Conservation (phyloP, 164 flowering plant genomes). For the Sextonia rubra region DNA sequence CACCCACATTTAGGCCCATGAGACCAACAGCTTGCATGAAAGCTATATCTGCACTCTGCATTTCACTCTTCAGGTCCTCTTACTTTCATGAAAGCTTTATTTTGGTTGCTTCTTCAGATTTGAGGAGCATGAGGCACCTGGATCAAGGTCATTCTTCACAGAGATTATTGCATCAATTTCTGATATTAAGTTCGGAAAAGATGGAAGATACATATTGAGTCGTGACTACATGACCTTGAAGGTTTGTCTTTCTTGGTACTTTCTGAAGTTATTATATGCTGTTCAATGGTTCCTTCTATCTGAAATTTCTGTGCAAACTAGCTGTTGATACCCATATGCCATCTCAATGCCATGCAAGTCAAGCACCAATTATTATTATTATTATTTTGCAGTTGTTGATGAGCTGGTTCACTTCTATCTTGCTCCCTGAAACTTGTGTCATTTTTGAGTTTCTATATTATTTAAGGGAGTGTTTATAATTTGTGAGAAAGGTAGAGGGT, state of each 20-base stretch:
- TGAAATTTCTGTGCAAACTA: background rate
- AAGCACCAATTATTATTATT: background rate
- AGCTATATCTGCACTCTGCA: background rate
- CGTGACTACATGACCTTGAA: constrained; percentile 90
- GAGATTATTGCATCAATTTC: constrained; percentile 88
- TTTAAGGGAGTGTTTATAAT: background rate
- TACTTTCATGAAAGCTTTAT: background rate
- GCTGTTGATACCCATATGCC: background rate
- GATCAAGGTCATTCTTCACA: constrained; percentile 82
- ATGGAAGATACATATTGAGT: constrained; percentile 70
- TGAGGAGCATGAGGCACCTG: constrained; percentile 73
- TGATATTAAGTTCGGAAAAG: constrained; percentile 75
- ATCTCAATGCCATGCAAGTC: background rate
- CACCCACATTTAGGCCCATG: background rate
- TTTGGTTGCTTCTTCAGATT: constrained; percentile 38
- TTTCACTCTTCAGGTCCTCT: background rate
- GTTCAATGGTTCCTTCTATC: background rate
- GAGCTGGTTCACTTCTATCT: background rate
- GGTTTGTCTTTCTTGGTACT: constrained; percentile 30
- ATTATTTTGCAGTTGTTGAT: background rate
- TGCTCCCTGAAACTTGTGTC: background rate
- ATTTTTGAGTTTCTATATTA: background rate
- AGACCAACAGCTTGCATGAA: background rate
- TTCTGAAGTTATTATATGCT: background rate
- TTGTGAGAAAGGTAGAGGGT: background rate